Evolutionary conservation across 352 stramenopile species (phyloP).

Genomic region (Globisporangium cylindrosporum): DNA sequence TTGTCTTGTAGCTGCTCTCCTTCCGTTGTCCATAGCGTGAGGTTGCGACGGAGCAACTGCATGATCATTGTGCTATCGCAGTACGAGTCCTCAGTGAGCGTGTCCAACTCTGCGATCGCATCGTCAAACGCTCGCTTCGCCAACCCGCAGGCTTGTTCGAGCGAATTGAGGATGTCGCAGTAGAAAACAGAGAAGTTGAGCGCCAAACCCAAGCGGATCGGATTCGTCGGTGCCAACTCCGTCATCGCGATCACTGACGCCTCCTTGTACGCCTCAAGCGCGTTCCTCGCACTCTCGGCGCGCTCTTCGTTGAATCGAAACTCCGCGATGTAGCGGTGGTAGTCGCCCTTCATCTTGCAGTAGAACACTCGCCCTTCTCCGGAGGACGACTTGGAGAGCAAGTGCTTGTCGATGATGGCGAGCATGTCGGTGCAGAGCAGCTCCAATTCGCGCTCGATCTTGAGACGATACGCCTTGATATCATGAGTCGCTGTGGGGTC

Average conservation of each 20-base stretch:
- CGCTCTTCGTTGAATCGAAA: conserved; percentile 98
- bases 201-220: conserved; percentile 97
- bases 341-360: conserved; percentile 99
- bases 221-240: conserved; percentile 76
- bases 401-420: conserved; percentile 97
- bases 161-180: conserved; percentile 99
- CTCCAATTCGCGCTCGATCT: conserved; percentile 95
- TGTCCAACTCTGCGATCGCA: conserved; percentile 99
- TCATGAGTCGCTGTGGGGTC: conserved; percentile 30
- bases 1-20: conserved; percentile 78
- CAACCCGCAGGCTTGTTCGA: conserved; percentile 90
- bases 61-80: conserved; percentile 99
- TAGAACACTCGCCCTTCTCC: conserved; percentile 99
- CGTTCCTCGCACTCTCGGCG: conserved; percentile 80
- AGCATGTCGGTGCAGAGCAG: conserved; percentile 97
- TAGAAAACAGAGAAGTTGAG: conserved; percentile 99
- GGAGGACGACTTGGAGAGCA: conserved; percentile 97
- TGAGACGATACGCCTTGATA: conserved; percentile 95
- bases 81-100: conserved; percentile 98
- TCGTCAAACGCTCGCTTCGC: conserved; percentile 98
- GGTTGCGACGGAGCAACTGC: conserved; percentile 99
- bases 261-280: conserved; percentile 92
- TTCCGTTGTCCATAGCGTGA: conserved; percentile 94
- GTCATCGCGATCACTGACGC: conserved; percentile 35
- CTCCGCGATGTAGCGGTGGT: conserved; percentile 99